Evolutionary conservation across 345 rosid genomes (phyloP), one percentile per base, ranked within the genome.

Genomic region (Lepidium sativum): DNA sequence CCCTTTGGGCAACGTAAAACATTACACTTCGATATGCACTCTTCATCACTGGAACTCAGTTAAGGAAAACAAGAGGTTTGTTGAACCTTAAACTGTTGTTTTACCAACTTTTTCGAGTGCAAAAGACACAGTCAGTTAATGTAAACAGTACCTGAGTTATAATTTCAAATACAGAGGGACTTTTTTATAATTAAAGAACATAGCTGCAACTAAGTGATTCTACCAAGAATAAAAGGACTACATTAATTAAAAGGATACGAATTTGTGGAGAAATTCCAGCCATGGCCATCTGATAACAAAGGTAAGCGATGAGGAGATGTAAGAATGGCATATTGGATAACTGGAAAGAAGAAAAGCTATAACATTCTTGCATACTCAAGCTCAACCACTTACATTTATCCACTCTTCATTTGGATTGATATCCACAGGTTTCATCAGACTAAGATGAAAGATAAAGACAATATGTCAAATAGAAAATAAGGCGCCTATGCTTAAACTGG

Each of bases 351-450:
- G 21, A 25, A 59, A 59, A 43, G 67, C 42, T 35, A 59, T 42
- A 25, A 29, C 29, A 51, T 34, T 27, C 17, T 64, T 43, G 62
- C 4, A 6, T 42, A 34, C 14, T 23, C 38, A 31, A 52, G 53
- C 16, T 35, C 57, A 71, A 39, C 67, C 53, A 33, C 99, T 86
- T 88, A 94, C 99, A 83, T 88, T 90, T 54, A 82, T 69, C 99
- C 99, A 94, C 75, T 94, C 97, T 51, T 94, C 92, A 80, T 82
- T 86, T 69, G 99, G 96, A 73, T 81, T 90, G 79, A 87, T 78
- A 63, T 94, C 95, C 83, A 90, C 82, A 55, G 96, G 87, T 79
- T 85, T 94, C 92, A 90, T 77, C 16, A 76, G 84, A 77, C 99
- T 94, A 85, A 54, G 62, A 70, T 75, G 61, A 34, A 57, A 77